Evolutionary conservation across 2,329 filamentous ascomycete genomes (phyloP), one percentile per base, ranked within the genome.

Genomic region (Talaromyces marneffei): DNA sequence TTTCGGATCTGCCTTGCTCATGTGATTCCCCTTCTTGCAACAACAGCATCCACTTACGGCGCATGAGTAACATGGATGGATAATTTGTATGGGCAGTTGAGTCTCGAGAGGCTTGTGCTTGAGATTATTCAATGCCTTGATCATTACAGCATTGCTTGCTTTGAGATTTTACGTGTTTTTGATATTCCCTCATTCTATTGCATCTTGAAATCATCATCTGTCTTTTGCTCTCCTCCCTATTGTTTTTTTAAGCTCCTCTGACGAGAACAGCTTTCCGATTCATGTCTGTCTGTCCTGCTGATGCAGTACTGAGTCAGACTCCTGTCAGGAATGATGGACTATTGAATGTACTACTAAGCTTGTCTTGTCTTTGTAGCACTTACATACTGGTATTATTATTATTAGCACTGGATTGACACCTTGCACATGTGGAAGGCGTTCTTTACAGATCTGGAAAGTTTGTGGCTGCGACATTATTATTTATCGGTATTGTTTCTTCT

Each of bases 51-150:
- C 65, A 63, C 65, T 63, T 64, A 66, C 66, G 69, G 66, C 65
- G 70, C 68, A 66, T 66, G 68, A 66, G 69, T 69, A 71, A 66
- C 57, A 68, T 67, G 62, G 63, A 67, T 67, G 66, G 65, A 68
- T 65, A 65, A 65, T 65, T 61, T 65, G 65, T 68, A 65, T 65
- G 68, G 66, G 65, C 65, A 42, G 57, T 59, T 39, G 37, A 53
- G 25, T 40, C 12, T 52, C 44, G 18, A 40, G 23, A 37, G 46
- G 44, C 9, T 40, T 40, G 20, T 42, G 25, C 44, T 53, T 23
- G 25, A 16, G 27, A 42, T 12, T 23, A 39, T 39, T 29, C 53
- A 42, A n/a, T 50, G 52, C 35, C 35, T 40, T 40, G 33, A 37
- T 53, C 33, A 56, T 62, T 57, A 46, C 20, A 58, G 44, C 64